Evolutionary conservation across 208 protist species (phyloP).

Genomic region (Leishmania aethiopica): DNA sequence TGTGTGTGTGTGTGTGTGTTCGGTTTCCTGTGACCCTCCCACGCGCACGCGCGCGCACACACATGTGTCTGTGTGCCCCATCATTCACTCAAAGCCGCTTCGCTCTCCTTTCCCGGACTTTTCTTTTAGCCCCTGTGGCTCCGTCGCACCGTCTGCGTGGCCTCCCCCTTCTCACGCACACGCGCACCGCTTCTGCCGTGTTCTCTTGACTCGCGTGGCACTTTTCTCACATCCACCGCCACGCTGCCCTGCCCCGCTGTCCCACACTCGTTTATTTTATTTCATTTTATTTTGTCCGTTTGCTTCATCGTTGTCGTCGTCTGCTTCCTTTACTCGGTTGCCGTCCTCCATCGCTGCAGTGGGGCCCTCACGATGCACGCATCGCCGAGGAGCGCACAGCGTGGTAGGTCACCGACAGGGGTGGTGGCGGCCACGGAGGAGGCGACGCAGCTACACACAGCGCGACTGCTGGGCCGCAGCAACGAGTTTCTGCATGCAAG

Average conservation of each 20-base stretch:
- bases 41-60: not conserved
- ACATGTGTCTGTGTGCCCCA: not conserved
- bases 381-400: not conserved
- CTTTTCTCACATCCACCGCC: not conserved
- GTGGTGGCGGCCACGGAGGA: slow-evolving; percentile 15
- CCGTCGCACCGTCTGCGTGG: too few species aligned
- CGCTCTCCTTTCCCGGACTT: not conserved
- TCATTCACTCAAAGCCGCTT: not conserved
- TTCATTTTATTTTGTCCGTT: too few species aligned
- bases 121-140: not conserved
- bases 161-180: not conserved
- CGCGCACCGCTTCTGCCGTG: not conserved
- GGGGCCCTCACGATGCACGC: not conserved
- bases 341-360: not conserved
- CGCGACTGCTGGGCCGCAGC: slow-evolving; percentile 19
- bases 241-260: too few species aligned
- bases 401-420: not conserved
- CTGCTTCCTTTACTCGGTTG: not conserved
- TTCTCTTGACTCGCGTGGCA: not conserved
- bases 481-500: slow-evolving; percentile 23
- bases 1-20: not conserved
- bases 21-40: not conserved
- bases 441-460: not conserved
- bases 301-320: not conserved
- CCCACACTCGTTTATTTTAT: not conserved